phyloP scores from a whole-genome alignment of 164 flowering plant genomes.

The Vitis rupestris region DNA sequence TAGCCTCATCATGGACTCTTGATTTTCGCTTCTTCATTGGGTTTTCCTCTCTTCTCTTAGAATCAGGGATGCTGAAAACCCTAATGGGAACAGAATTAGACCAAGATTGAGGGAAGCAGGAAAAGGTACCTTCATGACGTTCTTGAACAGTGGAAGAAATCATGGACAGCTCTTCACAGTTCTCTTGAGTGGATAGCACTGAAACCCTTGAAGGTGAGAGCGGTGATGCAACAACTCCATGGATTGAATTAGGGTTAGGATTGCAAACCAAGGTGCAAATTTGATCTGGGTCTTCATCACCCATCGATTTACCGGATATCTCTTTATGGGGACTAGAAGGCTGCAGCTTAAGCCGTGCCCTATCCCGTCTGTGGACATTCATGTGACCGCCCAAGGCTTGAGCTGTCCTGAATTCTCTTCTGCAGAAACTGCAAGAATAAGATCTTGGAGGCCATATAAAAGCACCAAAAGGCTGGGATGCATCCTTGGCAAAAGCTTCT shows the following conservation, averaged over 20 bases:
- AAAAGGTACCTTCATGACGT: background rate
- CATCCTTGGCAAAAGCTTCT: conserved; percentile 3
- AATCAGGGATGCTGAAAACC: background rate
- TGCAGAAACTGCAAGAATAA: conserved; percentile 11
- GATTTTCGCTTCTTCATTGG: background rate
- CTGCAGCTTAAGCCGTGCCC: conserved; percentile 2
- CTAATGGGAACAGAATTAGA: background rate
- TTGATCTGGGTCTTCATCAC: background rate
- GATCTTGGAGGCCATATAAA: conserved; percentile 13
- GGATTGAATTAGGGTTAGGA: too few species aligned
- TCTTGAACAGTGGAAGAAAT: background rate
- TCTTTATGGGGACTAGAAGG: background rate
- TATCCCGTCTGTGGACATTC: conserved; percentile 9
- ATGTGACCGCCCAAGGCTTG: background rate
- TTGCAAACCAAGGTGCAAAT: too few species aligned
- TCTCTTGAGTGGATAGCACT: background rate
- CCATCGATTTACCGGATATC: background rate
- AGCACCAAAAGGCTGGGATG: conserved; percentile 3
- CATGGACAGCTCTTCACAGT: background rate
- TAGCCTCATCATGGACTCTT: background rate
- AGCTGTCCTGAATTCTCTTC: conserved; percentile 15
- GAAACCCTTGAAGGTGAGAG: background rate
- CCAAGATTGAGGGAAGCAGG: background rate
- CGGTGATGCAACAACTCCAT: too few species aligned
- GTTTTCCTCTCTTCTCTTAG: background rate